A percentile compares a stretch with the other conserved stretches of the same genome.
Evolutionary conservation across 805 yeast genomes (phyloP).

Genomic region (Kluyveromyces starmeri): DNA sequence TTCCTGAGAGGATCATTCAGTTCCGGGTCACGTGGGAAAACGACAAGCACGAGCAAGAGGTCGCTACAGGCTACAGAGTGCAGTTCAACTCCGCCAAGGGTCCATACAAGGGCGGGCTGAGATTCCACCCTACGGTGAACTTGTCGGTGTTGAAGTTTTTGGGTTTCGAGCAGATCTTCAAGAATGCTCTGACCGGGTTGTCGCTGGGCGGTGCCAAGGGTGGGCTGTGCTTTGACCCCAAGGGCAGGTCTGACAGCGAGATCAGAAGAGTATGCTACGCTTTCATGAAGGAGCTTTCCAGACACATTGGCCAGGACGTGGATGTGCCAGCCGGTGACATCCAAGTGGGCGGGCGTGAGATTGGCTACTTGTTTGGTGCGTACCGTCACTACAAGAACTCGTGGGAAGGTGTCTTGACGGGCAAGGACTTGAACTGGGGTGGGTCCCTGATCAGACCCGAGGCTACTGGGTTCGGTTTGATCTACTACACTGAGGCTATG

Average conservation of each 20-base stretch:
- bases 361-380: constrained; percentile 94
- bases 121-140: constrained; percentile 97
- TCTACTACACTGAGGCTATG: constrained; percentile 96
- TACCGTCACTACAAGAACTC: constrained; percentile 85
- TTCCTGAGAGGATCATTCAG: constrained; percentile 93
- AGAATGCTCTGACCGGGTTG: constrained; percentile 94
- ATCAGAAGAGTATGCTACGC: constrained; percentile 95
- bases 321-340: constrained; percentile 99
- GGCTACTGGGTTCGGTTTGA: constrained; percentile 98
- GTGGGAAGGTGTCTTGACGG: constrained; percentile 96
- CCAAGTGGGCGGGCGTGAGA: constrained; percentile 93
- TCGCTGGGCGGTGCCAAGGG: constrained; percentile 99
- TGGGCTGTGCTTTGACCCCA: constrained; percentile 97
- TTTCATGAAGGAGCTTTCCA: constrained; percentile 90
- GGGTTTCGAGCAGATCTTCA: constrained; percentile 97
- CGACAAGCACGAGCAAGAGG: constrained; percentile 84
- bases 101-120: constrained; percentile 98
- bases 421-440: constrained; percentile 98
- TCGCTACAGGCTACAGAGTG: constrained; percentile 95
- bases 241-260: constrained; percentile 86
- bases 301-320: constrained; percentile 94
- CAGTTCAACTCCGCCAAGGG: constrained; percentile 98
- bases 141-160: constrained; percentile 89
- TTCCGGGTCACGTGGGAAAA: constrained; percentile 98
- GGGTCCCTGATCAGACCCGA: constrained; percentile 98